phyloP scores from a whole-genome alignment of 2,329 filamentous ascomycete species.

The Trichoderma sp. region DNA sequence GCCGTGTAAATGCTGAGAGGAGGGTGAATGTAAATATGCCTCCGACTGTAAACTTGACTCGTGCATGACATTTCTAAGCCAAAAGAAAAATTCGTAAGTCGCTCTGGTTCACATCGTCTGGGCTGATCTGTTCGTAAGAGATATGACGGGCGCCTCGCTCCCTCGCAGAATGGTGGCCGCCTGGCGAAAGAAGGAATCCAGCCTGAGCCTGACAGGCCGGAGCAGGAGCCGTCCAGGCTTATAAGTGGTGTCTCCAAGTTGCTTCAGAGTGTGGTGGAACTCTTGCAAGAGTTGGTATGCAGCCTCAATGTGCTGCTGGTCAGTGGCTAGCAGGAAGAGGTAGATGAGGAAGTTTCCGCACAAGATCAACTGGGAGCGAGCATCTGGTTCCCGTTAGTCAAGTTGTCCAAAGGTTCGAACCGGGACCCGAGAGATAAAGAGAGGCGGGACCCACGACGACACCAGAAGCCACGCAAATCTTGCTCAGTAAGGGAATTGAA shows the following conservation, averaged over 20 bases:
- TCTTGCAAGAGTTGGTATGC: constrained; percentile 43
- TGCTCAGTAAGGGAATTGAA: constrained; percentile 42
- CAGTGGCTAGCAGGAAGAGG: constrained; percentile 49
- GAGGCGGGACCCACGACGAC: constrained; percentile 43
- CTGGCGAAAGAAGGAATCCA: constrained; percentile 47
- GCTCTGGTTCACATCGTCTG: not conserved
- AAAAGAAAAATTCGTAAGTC: not conserved
- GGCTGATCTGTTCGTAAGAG: not conserved
- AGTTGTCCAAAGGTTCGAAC: too few species aligned
- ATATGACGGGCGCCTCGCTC: constrained; percentile 15
- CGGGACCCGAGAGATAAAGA: not conserved
- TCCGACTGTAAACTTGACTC: not conserved
- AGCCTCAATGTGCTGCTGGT: constrained; percentile 39
- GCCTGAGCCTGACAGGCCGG: constrained; percentile 43
- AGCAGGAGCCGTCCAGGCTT: constrained; percentile 39
- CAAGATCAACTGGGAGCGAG: constrained; percentile 49
- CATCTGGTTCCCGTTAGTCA: constrained; percentile 31
- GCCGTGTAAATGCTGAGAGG: not conserved
- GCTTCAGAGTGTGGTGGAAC: constrained; percentile 44
- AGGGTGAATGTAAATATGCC: not conserved
- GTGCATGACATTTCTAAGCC: not conserved
- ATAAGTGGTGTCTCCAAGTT: constrained; percentile 39
- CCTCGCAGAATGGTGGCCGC: constrained; percentile 37
- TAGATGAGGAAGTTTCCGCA: constrained; percentile 54
- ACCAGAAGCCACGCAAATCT: constrained; percentile 49